Evolutionary conservation across 495 filamentous ascomycete species (phyloP), one percentile per base, ranked within the genome.

Genomic region (Oleoguttula mirabilis): DNA sequence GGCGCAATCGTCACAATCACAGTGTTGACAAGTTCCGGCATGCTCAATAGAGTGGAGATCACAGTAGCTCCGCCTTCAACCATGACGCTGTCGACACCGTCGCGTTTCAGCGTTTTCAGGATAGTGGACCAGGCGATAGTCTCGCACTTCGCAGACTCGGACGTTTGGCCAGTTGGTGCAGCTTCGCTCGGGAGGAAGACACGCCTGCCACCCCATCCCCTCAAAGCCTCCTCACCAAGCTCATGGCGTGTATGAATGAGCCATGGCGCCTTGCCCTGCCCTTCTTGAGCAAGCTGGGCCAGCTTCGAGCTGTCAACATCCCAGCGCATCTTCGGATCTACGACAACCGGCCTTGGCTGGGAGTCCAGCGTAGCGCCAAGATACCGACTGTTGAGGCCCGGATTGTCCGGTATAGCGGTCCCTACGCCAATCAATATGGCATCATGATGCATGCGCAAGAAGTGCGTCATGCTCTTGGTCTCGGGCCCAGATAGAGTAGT

Each of bases 381-480:
- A 16, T 87, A 64, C 10, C 85, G 72, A 52, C 76, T 85, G 55
- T 92, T 94, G 32, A 96, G 63, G 4, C 73, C 75, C 2, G 88
- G 88, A 52, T 96, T 78, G 51, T 96, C 88, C 10, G 80, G 77
- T 32, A 82, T 65, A 14, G 84, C 84, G 11, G 88, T 96, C 3
- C 81, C 79, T 6, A 82, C 79, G 8, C 88, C 88, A 17, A 96
- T 66, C 10, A 88, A 66, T 41, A 96, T 92, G 11, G 83, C 85
- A 47, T 84, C 76, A 60, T 96, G 87, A 10, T 70, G 71, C 4
- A 76, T 75, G 41, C 88, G 81, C 14, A 96, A 70, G 58, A 80
- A 85, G 58, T 96, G 88, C 0, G 88, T 94, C 80, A 96, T 85
- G 38, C 80, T 69, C 58, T 94, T 94, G 11, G 84, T 78, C 50